These are phyloP conservation scores for Linderniella brevidens DNA, from an alignment of 257 asterid genomes.

Conservation along the genomic window DNA sequence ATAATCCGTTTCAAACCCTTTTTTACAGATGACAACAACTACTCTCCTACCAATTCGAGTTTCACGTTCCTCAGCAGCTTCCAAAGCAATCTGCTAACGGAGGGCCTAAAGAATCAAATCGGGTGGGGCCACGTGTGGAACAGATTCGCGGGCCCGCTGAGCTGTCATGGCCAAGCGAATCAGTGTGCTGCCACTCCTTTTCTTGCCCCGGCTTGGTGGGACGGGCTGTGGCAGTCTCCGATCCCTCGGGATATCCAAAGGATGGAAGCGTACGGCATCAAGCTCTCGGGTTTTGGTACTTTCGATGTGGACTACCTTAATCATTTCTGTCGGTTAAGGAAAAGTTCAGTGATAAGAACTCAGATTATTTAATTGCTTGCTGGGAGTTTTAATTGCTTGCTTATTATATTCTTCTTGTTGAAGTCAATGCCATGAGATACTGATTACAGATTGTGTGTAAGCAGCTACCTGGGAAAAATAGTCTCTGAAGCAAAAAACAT, in stretches of 20 bases:
- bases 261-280: constrained; percentile 72
- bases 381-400: neutral
- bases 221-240: constrained; percentile 97
- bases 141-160: constrained; percentile 71
- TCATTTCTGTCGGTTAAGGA: constrained; percentile 36
- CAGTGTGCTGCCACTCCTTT: constrained; percentile 86
- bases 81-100: constrained; percentile 53
- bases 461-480: too few relatives aligned
- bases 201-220: constrained; percentile 98
- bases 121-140: constrained; percentile 99
- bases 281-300: constrained; percentile 57
- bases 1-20: too few relatives aligned
- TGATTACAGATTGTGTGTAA: too few relatives aligned
- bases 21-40: constrained; percentile 28
- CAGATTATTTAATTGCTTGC: constrained; percentile 27
- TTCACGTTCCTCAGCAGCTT: constrained; percentile 73
- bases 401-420: neutral
- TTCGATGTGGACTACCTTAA: constrained; percentile 28
- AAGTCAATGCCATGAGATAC: too few relatives aligned
- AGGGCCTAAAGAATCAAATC: constrained; percentile 59
- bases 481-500: too few relatives aligned
- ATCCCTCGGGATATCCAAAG: constrained; percentile 49
- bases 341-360: constrained; percentile 12
- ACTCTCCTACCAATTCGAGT: constrained; percentile 23
- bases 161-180: constrained; percentile 48